Evolutionary conservation across 192 early-diverging fungal genomes (phyloP), one percentile per base, ranked within the genome.

Genomic region (Entrophospora sp.): DNA sequence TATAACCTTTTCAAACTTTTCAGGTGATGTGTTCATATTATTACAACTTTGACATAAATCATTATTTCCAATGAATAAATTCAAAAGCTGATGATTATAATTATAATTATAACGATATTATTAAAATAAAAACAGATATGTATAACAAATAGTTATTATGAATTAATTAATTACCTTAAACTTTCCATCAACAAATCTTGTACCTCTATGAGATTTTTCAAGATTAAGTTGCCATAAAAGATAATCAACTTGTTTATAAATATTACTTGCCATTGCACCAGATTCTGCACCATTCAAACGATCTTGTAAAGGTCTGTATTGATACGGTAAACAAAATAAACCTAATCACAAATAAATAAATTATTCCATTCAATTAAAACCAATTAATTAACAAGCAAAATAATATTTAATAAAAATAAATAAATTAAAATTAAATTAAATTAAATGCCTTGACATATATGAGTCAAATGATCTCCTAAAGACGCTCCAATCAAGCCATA

Each of bases 1-100:
- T 28, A 77, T 49, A 43, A 71, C 59, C 14, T 64, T 24, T 57
- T 58, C 55, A 36, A 73, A 81, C 38, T 18, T 67, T 34, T 16
- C 35, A 43, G 59, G 68, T 59, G 58, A 35, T 4, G 42, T 61
- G 22, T 18, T 69, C 24, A 27, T 32, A 0, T 64, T 68, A 5
- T 40, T 44, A 34, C 82, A 84, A 5, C 68, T 67, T 16, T 77
- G 64, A 62, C 84, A 85, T 12, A 77, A 61, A 61, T 85, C 84
- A 61, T 85, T 85, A 6, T 71, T 79, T 32, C 81, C 81, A 34
- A 85, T 78, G 63, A 85, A 84, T 2, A 85, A 44, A 10, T 71
- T 83, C 1, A 84, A 16, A 32, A 81, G 69, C 72, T 83, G 81
- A n/a, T n/a, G n/a, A n/a, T n/a, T n/a, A n/a, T n/a, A n/a, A n/a